Percentiles rank a stretch among this genome's conserved stretches.
Conservation (phyloP, 768 basidiomycete species). For the Chalciporus pseudorubinellus region DNA sequence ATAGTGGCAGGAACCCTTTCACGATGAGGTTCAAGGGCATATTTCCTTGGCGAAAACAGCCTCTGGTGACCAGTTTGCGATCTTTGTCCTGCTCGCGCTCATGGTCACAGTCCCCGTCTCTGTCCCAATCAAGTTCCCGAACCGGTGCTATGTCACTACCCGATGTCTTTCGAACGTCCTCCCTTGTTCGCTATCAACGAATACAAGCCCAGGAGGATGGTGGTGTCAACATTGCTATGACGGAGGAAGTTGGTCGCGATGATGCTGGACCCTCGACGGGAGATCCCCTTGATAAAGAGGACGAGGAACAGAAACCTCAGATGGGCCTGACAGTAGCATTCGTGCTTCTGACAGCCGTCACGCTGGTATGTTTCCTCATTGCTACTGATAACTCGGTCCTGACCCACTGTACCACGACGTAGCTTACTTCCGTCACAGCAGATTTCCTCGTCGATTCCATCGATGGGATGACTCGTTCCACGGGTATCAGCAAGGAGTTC, state of each 20-base stretch:
- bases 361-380: slow-evolving; percentile 47
- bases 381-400: not conserved
- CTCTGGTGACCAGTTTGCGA: not conserved
- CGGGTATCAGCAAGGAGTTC: slow-evolving; percentile 70
- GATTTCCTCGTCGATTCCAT: slow-evolving; percentile 81
- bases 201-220: too few relatives aligned
- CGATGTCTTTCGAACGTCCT: too few relatives aligned
- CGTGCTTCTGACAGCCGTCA: slow-evolving; percentile 52
- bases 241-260: too few relatives aligned
- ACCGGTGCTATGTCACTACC: too few relatives aligned
- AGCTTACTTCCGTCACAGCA: slow-evolving; percentile 57
- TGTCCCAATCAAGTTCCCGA: too few relatives aligned
- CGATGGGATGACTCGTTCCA: slow-evolving; percentile 57
- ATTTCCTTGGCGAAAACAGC: slow-evolving; percentile 15
- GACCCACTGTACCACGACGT: too few relatives aligned
- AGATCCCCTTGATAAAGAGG: slow-evolving; percentile 22
- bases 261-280: too few relatives aligned
- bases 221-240: too few relatives aligned
- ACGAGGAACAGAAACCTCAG: slow-evolving; percentile 39
- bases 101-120: too few relatives aligned
- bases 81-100: too few relatives aligned
- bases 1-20: slow-evolving; percentile 41
- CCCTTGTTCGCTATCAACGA: too few relatives aligned
- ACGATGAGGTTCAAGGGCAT: slow-evolving; percentile 3
- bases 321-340: slow-evolving; percentile 57